Conservation (phyloP, 176 grass and related monocot species). For the Paspalum vaginatum region DNA sequence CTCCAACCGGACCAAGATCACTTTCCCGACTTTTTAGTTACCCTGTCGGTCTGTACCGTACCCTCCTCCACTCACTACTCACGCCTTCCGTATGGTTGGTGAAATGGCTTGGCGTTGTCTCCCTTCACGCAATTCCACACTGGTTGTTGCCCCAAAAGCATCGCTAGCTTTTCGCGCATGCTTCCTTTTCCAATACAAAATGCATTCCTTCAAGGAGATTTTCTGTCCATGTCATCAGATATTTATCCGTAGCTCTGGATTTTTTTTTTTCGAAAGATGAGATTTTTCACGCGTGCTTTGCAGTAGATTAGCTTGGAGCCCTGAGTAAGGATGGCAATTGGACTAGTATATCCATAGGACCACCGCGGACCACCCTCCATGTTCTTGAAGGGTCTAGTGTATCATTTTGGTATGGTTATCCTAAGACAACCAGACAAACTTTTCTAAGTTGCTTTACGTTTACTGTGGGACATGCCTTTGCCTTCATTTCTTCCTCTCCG, state of each 20-base stretch:
- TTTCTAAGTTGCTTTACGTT: constrained; percentile 18
- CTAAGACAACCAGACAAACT: constrained; percentile 18
- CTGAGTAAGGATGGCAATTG: constrained; percentile 29
- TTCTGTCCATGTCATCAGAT: neutral
- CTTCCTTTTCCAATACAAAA: constrained; percentile 28
- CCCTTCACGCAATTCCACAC: constrained; percentile 51
- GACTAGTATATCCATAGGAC: constrained; percentile 38
- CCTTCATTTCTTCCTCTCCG: neutral
- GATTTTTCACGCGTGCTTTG: constrained; percentile 9
- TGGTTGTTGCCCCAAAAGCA: constrained; percentile 38
- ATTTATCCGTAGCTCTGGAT: neutral
- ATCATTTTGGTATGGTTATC: constrained; percentile 33
- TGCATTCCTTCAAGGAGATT: neutral
- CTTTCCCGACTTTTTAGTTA: constrained; percentile 48
- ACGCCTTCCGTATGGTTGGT: constrained; percentile 56
- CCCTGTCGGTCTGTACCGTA: neutral
- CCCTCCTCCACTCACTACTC: neutral
- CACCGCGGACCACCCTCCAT: constrained; percentile 23
- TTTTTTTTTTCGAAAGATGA: constrained; percentile 8
- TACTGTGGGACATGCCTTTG: neutral
- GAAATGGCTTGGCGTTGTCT: constrained; percentile 28
- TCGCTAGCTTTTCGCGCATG: constrained; percentile 50
- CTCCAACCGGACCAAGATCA: constrained; percentile 39
- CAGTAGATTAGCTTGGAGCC: constrained; percentile 37
- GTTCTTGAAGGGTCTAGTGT: constrained; percentile 17